A percentile compares a stretch with the other conserved stretches of the same genome.
phyloP scores from a whole-genome alignment of 305 asterid species.

The Rubia occidens region DNA sequence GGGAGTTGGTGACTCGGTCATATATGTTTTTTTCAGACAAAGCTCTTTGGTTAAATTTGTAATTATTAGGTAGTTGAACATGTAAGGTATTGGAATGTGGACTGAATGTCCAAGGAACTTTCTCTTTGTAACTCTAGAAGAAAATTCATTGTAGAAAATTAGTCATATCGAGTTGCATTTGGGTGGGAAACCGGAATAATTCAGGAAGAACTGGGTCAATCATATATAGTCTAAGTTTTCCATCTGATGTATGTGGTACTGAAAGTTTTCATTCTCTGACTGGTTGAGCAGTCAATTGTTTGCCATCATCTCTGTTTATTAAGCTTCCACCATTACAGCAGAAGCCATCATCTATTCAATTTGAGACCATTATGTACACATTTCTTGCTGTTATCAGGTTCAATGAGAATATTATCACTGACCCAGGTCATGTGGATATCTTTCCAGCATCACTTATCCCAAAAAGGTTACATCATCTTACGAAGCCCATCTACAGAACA shows the following conservation, averaged over 20 bases:
- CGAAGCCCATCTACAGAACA: conserved; percentile 59
- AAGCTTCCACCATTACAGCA: conserved; percentile 4
- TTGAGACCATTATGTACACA: conserved; percentile 18
- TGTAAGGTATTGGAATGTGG: neutral
- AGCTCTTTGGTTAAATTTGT: neutral
- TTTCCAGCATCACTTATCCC: conserved; percentile 86
- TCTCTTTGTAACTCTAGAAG: neutral
- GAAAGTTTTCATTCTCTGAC: neutral
- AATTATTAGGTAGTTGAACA: neutral
- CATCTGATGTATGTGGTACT: neutral
- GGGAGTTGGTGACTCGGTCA: neutral
- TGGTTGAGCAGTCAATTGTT: conserved; percentile 2
- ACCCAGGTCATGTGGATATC: conserved; percentile 94
- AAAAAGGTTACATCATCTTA: conserved; percentile 60
- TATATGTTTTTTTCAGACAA: neutral
- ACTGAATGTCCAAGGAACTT: neutral
- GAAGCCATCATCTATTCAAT: conserved; percentile 13
- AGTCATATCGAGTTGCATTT: neutral
- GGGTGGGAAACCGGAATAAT: neutral
- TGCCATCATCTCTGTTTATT: neutral
- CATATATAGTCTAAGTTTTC: too few species aligned
- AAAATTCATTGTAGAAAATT: neutral
- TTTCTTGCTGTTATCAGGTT: conserved; percentile 51
- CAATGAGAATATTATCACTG: conserved; percentile 72
- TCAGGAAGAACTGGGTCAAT: neutral